These are phyloP conservation scores for Platanus orientalis DNA, from an alignment of 164 flowering plant species.

Conservation along the genomic window DNA sequence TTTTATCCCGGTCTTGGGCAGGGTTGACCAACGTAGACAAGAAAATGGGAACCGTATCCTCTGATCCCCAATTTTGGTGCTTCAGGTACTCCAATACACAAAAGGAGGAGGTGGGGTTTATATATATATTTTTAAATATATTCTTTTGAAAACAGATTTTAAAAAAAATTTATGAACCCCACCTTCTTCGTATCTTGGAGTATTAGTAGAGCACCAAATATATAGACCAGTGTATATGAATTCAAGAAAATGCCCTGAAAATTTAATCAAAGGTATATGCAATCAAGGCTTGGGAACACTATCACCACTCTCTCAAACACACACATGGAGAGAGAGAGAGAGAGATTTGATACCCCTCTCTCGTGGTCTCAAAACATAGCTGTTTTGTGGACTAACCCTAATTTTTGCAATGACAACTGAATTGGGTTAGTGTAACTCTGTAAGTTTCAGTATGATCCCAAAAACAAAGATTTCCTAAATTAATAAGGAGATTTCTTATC, in stretches of 20 bases:
- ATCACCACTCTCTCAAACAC: too few species aligned
- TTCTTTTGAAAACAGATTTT: too few species aligned
- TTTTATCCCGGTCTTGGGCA: slow-evolving; percentile 19
- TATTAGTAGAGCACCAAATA: too few species aligned
- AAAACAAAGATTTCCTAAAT: not conserved
- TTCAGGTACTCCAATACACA: too few species aligned
- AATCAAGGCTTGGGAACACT: slow-evolving; percentile 3
- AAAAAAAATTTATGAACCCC: too few species aligned
- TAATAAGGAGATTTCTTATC: too few species aligned
- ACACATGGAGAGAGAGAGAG: not conserved
- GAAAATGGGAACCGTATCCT: too few species aligned
- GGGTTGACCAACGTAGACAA: slow-evolving; percentile 31
- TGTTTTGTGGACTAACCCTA: not conserved
- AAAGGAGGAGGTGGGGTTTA: too few species aligned
- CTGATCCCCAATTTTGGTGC: too few species aligned
- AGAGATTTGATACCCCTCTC: not conserved
- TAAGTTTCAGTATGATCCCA: not conserved
- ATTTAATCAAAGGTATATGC: slow-evolving; percentile 11
- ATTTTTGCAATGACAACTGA: not conserved
- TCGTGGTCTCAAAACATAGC: not conserved
- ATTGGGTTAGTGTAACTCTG: not conserved
- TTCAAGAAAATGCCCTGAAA: slow-evolving; percentile 11
- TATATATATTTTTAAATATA: too few species aligned
- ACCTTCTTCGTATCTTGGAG: too few species aligned
- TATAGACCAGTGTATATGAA: too few species aligned